Percentiles rank a stretch among this genome's conserved stretches.
These are phyloP conservation scores for Sporisorium iseilematis-ciliati DNA, from an alignment of 1,284 basidiomycete genomes.

Conservation along the genomic window DNA sequence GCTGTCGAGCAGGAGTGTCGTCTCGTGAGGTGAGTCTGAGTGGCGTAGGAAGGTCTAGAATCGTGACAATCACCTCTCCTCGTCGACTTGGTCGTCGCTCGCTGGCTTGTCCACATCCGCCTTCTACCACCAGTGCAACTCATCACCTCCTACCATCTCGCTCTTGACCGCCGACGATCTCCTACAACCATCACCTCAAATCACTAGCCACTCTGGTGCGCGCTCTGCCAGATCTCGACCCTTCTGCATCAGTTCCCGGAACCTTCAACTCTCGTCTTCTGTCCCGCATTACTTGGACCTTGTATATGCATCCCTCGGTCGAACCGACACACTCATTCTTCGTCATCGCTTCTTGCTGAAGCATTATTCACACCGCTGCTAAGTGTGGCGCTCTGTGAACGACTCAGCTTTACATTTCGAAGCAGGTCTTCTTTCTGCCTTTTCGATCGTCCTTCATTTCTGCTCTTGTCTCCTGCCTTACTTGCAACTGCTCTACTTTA, in stretches of 20 bases:
- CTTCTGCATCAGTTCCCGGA: neutral
- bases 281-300: neutral
- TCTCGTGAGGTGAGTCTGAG: conserved; percentile 1
- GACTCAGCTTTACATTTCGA: too few relatives aligned
- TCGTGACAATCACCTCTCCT: conserved; percentile 1
- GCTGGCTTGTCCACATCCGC: neutral
- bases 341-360: neutral
- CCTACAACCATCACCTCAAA: conserved; percentile 18
- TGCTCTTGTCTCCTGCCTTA: neutral
- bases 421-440: neutral
- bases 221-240: too few relatives aligned
- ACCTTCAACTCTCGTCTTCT: neutral
- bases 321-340: neutral
- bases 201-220: neutral
- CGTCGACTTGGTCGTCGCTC: neutral
- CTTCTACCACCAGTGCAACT: neutral
- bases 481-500: neutral
- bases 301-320: neutral
- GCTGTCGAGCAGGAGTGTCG: neutral
- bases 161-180: conserved; percentile 2
- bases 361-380: neutral
- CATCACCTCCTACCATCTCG: neutral
- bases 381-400: neutral
- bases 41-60: neutral
- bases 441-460: neutral